Conservation (phyloP, 345 rosid genomes). For the Chamaenerion angustifolium region DNA sequence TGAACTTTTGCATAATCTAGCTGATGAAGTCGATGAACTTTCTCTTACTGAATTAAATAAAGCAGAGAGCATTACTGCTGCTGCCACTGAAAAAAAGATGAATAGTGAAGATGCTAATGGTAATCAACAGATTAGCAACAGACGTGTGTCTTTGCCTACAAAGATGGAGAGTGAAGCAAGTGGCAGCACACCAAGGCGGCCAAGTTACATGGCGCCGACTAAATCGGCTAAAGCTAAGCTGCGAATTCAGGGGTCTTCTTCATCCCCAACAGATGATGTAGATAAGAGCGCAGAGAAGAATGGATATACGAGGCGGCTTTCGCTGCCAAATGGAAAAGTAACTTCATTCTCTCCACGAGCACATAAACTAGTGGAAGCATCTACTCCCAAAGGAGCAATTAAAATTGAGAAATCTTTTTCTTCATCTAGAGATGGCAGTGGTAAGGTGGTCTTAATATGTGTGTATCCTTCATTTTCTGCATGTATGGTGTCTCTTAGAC, state of each 20-base stretch:
- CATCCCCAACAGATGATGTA: constrained; percentile 28
- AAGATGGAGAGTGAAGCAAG: constrained; percentile 42
- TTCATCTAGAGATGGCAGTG: constrained; percentile 47
- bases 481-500: too few relatives aligned
- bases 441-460: constrained; percentile 23
- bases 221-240: constrained; percentile 74
- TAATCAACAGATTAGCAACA: constrained; percentile 29
- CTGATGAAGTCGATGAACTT: constrained; percentile 14
- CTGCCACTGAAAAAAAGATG: constrained; percentile 19
- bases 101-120: constrained; percentile 28
- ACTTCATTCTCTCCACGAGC: constrained; percentile 52
- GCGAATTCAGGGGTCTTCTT: constrained; percentile 58
- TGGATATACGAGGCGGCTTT: constrained; percentile 47
- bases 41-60: constrained; percentile 10
- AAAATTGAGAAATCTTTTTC: constrained; percentile 44
- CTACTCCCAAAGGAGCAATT: constrained; percentile 44
- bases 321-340: constrained; percentile 54
- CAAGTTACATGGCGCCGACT: constrained; percentile 86
- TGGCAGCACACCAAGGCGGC: constrained; percentile 39
- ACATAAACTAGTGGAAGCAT: constrained; percentile 34
- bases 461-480: background rate
- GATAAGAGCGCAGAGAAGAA: constrained; percentile 43
- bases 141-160: constrained; percentile 59
- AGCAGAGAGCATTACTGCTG: constrained; percentile 18
- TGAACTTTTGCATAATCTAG: background rate